Base-by-base conservation (phyloP, 2,329 filamentous ascomycete species). In the Amauroascus verrucosus region DNA sequence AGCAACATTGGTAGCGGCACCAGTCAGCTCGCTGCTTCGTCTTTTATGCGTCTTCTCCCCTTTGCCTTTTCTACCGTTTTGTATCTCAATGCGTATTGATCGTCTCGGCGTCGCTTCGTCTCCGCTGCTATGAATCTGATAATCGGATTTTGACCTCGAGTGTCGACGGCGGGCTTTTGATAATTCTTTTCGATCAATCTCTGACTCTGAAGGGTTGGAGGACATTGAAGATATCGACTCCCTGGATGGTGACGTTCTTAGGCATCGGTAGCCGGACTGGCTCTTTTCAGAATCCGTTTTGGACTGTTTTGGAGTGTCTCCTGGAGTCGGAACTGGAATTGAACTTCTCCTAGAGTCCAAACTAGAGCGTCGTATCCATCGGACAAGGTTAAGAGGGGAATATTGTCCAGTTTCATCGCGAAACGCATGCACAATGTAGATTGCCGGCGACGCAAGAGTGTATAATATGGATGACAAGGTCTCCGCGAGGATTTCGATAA, bases 81-180 rank as follows among this genome's bases (percentile, higher is more conserved):
- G 83, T 13, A 95, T 76, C 70, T 93, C 95, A 63, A 97, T 95
- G 37, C 89, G 82, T 59, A 95, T 95, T 1, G 89, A 95, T 54
- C 88, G 80, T 63, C 86, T 81, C 6, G 85, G 83, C 14, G 78
- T 76, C 57, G 78, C 78, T 59, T 89, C 85, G 58, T 88, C 84
- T 28, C 74, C 45, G 13, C 48, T 53, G 26, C 37, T 47, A 6
- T 54, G 46, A n/a, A 64, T 61, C 48, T 57, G 58, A 16, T 55
- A 58, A 18, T 55, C 58, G 18, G 57, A 62, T 58, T 65, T 67
- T 1, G 61, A 57, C 52, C 65, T 65, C 26, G 49, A 54, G 45
- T 54, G 55, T 24, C 51, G 32, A 16, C 33, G 24, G n/a, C 44
- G 13, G n/a, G 33, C n/a, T 18, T 22, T 43, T 3, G 44, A n/a